Conservation (phyloP, 345 rosid species). For the Leavenworthia alabamica region DNA sequence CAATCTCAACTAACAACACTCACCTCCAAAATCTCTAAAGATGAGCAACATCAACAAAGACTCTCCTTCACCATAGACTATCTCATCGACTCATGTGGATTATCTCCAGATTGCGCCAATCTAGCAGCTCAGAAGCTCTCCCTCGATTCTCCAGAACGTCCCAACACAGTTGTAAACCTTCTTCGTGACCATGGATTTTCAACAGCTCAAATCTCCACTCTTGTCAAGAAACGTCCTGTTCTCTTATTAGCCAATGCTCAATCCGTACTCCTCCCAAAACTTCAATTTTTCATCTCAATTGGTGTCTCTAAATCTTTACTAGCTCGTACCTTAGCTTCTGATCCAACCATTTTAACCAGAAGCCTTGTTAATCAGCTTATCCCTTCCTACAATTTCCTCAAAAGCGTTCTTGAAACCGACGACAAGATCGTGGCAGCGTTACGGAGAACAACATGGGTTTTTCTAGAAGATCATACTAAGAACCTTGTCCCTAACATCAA, state of each 20-base stretch:
- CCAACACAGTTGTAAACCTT: slow-evolving; percentile 35
- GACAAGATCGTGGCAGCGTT: slow-evolving; percentile 34
- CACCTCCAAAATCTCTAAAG: slow-evolving; percentile 8
- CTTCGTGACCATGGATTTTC: slow-evolving; percentile 37
- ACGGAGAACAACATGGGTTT: slow-evolving; percentile 37
- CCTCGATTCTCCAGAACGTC: slow-evolving; percentile 26
- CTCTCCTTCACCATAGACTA: slow-evolving; percentile 33
- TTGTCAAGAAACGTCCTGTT: slow-evolving; percentile 33
- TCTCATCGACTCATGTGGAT: slow-evolving; percentile 39
- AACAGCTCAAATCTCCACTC: slow-evolving; percentile 29
- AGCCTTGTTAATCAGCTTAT: slow-evolving; percentile 36
- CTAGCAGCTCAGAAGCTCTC: slow-evolving; percentile 26
- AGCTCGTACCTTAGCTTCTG: slow-evolving; percentile 21
- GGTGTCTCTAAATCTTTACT: slow-evolving; percentile 36
- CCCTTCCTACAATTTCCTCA: slow-evolving; percentile 39
- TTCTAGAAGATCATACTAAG: slow-evolving; percentile 38
- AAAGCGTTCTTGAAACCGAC: slow-evolving; percentile 26
- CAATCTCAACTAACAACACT: not conserved
- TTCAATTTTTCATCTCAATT: slow-evolving; percentile 33
- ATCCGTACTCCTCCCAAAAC: slow-evolving; percentile 35
- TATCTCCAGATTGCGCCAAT: slow-evolving; percentile 35
- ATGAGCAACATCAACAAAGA: slow-evolving; percentile 5
- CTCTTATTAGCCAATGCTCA: slow-evolving; percentile 31
- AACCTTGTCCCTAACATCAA: slow-evolving; percentile 36
- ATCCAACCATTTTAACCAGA: slow-evolving; percentile 31